Base-by-base conservation (phyloP, 345 rosid genomes). In the Sisymbrium irio region DNA sequence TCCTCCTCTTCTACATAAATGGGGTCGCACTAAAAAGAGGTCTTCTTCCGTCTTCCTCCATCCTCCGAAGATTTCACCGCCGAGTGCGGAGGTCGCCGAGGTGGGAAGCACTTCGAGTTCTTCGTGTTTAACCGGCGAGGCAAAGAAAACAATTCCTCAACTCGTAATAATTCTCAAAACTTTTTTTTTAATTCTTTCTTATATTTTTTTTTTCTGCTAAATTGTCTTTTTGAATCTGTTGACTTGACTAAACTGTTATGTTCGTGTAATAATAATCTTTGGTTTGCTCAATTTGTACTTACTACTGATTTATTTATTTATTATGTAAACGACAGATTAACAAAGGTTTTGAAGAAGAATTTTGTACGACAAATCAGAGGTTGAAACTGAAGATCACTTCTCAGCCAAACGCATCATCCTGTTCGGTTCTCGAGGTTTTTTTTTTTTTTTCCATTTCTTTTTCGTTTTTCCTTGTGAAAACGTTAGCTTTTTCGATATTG, bases 121-220 rank as follows among this genome's bases (percentile, higher is more conserved):
- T 2, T 75, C 78, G 9, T 75, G 69, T 61, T 67, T 67, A 51
- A 60, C 78, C 74, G 74, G 78, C 7, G 78, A 75, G 11, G 74
- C 78, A 0, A 75, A 76, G 56, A 69, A 76, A 62, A 25, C 58
- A 55, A 32, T 14, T 44, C 22, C 50, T 44, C 64, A 9, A 33
- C 25, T 4, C 58, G 80, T 76, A 49, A 54, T 47, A n/a, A n/a
- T n/a, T n/a, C n/a, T 56, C 18, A 22, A 8, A 3, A 7, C 28
- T 72, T 36, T 63, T 32, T 4, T 37, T 14, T 61, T 28, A 9
- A 1, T 11, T 62, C 7, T 41, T 25, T 17, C 1, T 15, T 1
- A 12, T 22, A n/a, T 50, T 20, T 11, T 20, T 51, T 20, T 51
- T 12, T 44, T 44, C 49, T 44, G 18, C 20, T 9, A 36, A 36